Conservation (phyloP, 805 yeast species). For the Kuraishia floccosa region DNA sequence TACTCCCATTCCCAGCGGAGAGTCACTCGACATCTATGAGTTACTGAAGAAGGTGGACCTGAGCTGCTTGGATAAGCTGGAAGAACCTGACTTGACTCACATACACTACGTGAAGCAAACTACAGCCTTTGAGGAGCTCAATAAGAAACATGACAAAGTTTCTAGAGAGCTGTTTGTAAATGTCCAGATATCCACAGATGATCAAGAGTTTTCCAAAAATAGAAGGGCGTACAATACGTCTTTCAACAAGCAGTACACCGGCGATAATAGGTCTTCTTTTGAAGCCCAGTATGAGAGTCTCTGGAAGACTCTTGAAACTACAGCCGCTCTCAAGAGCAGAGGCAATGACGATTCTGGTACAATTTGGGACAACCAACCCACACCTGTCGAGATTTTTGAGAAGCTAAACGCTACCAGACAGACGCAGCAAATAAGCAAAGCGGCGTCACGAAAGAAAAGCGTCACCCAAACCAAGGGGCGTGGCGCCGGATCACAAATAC, state of each 20-base stretch:
- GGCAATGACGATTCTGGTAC: too few relatives aligned
- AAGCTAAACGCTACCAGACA: too few relatives aligned
- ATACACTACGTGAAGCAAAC: conserved; percentile 5
- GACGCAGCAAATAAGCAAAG: too few relatives aligned
- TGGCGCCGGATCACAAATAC: too few relatives aligned
- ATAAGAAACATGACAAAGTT: conserved; percentile 11
- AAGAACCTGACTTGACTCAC: conserved; percentile 3
- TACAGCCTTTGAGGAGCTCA: conserved; percentile 15
- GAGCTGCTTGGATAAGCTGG: conserved; percentile 9
- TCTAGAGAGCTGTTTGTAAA: conserved; percentile 12
- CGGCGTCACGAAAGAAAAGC: too few relatives aligned
- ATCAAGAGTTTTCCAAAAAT: conserved; percentile 15
- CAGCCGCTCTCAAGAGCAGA: too few relatives aligned
- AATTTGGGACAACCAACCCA: too few relatives aligned
- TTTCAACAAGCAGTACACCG: conserved; percentile 8
- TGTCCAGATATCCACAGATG: conserved; percentile 17
- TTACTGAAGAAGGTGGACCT: conserved; percentile 31
- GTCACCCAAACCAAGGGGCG: too few relatives aligned
- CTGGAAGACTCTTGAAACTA: too few relatives aligned
- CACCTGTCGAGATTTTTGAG: too few relatives aligned
- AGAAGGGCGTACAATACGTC: conserved; percentile 11
- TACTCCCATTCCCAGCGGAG: conserved; percentile 65
- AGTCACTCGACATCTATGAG: conserved; percentile 48
- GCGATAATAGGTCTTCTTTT: neutral
- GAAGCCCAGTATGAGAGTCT: too few relatives aligned